A percentile compares a stretch with the other conserved stretches of the same genome.
Evolutionary conservation across 306 rosid genomes (phyloP).

Genomic region (Vigna reflexopilosa): DNA sequence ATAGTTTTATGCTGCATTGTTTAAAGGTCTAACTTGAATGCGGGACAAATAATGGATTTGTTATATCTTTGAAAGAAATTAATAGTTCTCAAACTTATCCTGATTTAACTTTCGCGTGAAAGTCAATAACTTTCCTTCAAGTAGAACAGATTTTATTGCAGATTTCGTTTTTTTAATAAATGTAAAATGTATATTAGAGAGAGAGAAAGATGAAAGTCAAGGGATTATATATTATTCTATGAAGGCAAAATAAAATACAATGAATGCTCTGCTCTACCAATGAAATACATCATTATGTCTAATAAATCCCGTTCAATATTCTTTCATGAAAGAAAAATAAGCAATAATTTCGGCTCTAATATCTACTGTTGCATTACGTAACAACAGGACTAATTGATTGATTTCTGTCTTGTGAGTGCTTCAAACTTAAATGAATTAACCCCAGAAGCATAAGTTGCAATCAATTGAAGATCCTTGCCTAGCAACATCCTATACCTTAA

Average conservation of each 20-base stretch:
- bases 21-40: not conserved
- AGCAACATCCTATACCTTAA: not conserved
- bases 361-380: not conserved
- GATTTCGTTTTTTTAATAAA: not conserved
- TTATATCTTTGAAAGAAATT: not conserved
- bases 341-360: not conserved
- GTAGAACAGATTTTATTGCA: not conserved
- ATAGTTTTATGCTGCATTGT: not conserved
- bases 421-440: not conserved
- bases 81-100: not conserved
- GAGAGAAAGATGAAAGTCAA: not conserved
- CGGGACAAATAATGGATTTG: not conserved
- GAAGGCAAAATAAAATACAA: not conserved
- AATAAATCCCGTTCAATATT: not conserved
- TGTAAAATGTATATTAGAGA: not conserved
- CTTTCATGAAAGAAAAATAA: conserved; percentile 9
- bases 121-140: not conserved
- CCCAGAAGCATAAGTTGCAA: not conserved
- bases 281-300: not conserved
- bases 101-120: not conserved
- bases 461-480: conserved; percentile 17
- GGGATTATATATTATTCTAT: not conserved
- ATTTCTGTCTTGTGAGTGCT: conserved; percentile 8
- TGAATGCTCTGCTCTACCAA: not conserved
- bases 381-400: not conserved